These are phyloP conservation scores for Deuterostichococcus epilithicus DNA, from an alignment of 139 green algal genomes.

Conservation along the genomic window DNA sequence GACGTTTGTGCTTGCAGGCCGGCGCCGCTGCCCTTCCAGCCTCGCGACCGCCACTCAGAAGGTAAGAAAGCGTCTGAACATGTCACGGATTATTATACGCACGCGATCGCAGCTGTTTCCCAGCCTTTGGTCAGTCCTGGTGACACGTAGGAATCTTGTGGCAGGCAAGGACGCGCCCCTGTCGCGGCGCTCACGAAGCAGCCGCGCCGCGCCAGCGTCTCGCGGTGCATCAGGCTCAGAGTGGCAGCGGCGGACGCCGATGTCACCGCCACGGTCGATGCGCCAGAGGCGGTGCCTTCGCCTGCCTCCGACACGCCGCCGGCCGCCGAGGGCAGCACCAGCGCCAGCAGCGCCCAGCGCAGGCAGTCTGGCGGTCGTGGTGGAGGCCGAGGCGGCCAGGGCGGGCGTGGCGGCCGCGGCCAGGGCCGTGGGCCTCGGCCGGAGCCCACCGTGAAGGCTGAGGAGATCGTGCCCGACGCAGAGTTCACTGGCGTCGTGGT, in stretches of 20 bases:
- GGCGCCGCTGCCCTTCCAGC: neutral
- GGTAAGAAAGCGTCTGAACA: neutral
- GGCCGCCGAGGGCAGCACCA: neutral
- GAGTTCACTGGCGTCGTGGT: neutral
- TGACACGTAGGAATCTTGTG: neutral
- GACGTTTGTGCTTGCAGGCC: neutral
- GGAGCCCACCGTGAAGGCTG: neutral
- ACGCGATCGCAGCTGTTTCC: neutral
- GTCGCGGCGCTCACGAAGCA: too few relatives aligned
- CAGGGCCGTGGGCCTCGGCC: too few relatives aligned
- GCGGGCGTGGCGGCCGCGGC: too few relatives aligned
- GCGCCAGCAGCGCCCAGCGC: neutral
- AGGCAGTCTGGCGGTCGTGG: too few relatives aligned
- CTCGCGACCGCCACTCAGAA: neutral
- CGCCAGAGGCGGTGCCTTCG: neutral
- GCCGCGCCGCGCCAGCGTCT: too few relatives aligned
- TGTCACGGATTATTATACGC: neutral
- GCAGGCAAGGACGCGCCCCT: neutral
- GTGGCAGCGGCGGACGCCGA: neutral
- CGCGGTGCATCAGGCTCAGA: neutral
- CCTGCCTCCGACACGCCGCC: neutral
- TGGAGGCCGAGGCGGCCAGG: neutral
- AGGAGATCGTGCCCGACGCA: neutral
- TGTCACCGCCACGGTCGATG: neutral
- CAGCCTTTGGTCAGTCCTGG: neutral